These are phyloP conservation scores for Backusella westeae DNA, from an alignment of 192 early-diverging fungal genomes.

Conservation along the genomic window DNA sequence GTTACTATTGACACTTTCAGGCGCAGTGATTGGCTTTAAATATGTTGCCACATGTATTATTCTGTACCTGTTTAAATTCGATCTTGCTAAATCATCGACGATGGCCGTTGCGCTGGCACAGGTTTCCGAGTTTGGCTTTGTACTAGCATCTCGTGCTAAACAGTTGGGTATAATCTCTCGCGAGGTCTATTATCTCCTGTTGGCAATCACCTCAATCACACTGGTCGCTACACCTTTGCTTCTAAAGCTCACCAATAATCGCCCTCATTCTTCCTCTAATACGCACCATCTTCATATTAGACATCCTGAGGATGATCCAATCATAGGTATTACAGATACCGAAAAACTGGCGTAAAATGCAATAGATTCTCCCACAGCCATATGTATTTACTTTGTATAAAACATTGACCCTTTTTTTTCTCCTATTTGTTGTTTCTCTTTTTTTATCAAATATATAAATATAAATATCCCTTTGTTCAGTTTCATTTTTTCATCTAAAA, in stretches of 20 bases:
- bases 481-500: neutral
- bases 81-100: slow-evolving; percentile 27
- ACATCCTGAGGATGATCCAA: neutral
- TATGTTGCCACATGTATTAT: slow-evolving; percentile 35
- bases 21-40: slow-evolving; percentile 48
- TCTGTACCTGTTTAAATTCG: slow-evolving; percentile 40
- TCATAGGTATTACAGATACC: neutral
- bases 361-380: neutral
- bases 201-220: slow-evolving; percentile 49
- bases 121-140: slow-evolving; percentile 60
- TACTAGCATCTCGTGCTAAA: slow-evolving; percentile 54
- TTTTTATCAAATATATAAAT: neutral
- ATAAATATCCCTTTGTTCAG: neutral
- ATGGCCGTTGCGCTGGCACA: slow-evolving; percentile 54
- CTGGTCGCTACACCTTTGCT: slow-evolving; percentile 51
- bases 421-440: neutral
- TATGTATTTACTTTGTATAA: slow-evolving; percentile 4
- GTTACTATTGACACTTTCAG: slow-evolving; percentile 45
- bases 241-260: slow-evolving; percentile 38
- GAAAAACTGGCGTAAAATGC: slow-evolving; percentile 2
- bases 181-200: slow-evolving; percentile 53
- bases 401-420: neutral
- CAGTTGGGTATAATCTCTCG: slow-evolving; percentile 47
- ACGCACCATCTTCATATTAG: neutral
- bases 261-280: neutral